These are phyloP conservation scores for Dioscorea dumetorum DNA, from an alignment of 106 monocot genomes.

Conservation along the genomic window DNA sequence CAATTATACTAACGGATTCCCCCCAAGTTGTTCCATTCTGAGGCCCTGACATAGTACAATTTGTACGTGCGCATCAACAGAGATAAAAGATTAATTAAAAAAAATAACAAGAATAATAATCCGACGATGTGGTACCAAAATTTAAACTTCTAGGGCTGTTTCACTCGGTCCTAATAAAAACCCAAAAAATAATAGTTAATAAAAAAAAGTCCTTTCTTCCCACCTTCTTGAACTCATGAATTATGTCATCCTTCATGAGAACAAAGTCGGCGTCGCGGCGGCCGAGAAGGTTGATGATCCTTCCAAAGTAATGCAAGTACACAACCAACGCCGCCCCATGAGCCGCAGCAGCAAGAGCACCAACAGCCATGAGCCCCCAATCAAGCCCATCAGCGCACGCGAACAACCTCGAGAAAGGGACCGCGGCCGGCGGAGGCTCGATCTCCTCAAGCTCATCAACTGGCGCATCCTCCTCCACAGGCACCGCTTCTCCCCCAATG, in stretches of 20 bases:
- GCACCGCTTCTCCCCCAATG: conserved; percentile 30
- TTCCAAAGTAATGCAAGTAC: conserved; percentile 88
- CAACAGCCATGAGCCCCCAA: conserved; percentile 78
- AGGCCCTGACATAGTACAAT: too few species aligned
- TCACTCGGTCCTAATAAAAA: too few species aligned
- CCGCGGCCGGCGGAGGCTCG: conserved; percentile 82
- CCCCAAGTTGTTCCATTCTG: too few species aligned
- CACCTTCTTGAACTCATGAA: conserved; percentile 78
- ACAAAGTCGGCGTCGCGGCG: neutral
- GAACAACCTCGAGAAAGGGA: conserved; percentile 90
- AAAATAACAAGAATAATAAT: too few species aligned
- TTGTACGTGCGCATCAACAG: too few species aligned
- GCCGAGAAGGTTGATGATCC: conserved; percentile 60
- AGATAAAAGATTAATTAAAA: too few species aligned
- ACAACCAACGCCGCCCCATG: conserved; percentile 89
- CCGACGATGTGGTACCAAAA: too few species aligned
- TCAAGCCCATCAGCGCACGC: conserved; percentile 83
- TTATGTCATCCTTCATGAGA: conserved; percentile 18
- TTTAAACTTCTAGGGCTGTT: too few species aligned
- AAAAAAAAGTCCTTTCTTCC: neutral
- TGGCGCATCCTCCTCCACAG: conserved; percentile 32
- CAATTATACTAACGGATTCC: too few species aligned
- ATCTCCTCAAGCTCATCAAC: conserved; percentile 63
- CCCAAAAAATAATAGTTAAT: too few species aligned
- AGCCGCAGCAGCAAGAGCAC: conserved; percentile 80